Base-by-base conservation (phyloP, 2,329 filamentous ascomycete genomes). In the Xylaria sp. region DNA sequence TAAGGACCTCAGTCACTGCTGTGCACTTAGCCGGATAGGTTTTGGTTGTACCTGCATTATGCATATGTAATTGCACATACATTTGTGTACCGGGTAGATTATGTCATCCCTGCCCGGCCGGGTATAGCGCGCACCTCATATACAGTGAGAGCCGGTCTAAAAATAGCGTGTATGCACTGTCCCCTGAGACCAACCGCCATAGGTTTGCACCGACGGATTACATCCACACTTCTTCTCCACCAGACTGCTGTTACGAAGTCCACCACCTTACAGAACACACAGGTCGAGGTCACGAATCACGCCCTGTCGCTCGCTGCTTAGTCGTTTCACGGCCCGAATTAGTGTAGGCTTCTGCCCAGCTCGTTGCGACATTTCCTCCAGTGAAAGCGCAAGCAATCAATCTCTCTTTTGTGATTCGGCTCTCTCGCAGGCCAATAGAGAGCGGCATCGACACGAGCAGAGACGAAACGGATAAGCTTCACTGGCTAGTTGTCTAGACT, bases 351-450 rank as follows among this genome's bases (percentile, higher is more conserved):
- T 35, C 49, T n/a, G 4, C n/a, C 49, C 23, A 16, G n/a, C 19
- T 46, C 50, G 18, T 53, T 37, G 55, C 57, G 39, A 47, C 54
- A 42, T 52, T 19, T 54, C 51, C 47, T 50, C 55, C 16, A 57
- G 54, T 55, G 51, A 48, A 55, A 55, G 60, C 30, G 54, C 42
- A 59, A 62, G 62, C 62, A 59, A 60, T 60, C 58, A 55, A 53
- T 23, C 57, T 54, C 34, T 51, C 51, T 53, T 52, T 52, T 56
- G 52, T 62, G 60, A 60, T 58, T 54, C 39, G 56, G 53, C 23
- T 50, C 60, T 50, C 60, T 19, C 47, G 2, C 51, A 55, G 34
- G 55, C 62, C 62, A 64, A 64, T 56, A 18, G 59, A 50, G 35
- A 58, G 53, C 49, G 49, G 4, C 49, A 35, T 51, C 30, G 10